Evolutionary conservation across 2,329 filamentous ascomycete species (phyloP).

Genomic region (Neurospora sp.): DNA sequence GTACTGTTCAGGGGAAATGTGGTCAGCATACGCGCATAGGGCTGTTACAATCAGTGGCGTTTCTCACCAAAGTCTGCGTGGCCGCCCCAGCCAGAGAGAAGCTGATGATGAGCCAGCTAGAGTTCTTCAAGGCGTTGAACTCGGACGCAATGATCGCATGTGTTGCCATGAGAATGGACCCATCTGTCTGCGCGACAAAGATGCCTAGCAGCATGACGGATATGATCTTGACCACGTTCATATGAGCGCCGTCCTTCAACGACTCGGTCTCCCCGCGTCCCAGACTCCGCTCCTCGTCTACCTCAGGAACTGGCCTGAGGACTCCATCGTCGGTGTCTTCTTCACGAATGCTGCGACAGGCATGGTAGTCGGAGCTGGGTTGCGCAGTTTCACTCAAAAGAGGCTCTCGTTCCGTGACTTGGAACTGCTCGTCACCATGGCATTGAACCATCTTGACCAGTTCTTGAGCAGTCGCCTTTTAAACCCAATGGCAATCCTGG

Average conservation of each 20-base stretch:
- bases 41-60: not conserved
- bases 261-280: constrained; percentile 2
- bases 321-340: not conserved
- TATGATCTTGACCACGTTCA: constrained; percentile 12
- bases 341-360: not conserved
- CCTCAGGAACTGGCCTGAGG: constrained; percentile 3
- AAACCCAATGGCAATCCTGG: not conserved
- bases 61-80: constrained; percentile 36
- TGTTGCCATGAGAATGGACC: constrained; percentile 56
- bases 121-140: constrained; percentile 45
- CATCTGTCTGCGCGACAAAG: constrained; percentile 57
- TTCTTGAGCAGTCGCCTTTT: not conserved
- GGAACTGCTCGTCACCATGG: not conserved
- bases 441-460: not conserved
- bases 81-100: constrained; percentile 42
- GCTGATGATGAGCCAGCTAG: constrained; percentile 47
- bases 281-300: constrained; percentile 9
- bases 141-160: constrained; percentile 53
- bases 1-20: constrained; percentile 25
- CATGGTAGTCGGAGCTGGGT: not conserved
- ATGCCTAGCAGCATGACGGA: constrained; percentile 34
- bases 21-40: not conserved
- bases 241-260: constrained; percentile 2
- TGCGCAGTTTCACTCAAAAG: not conserved
- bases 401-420: not conserved